phyloP scores from a whole-genome alignment of 306 rosid species.

The Comarum palustre region DNA sequence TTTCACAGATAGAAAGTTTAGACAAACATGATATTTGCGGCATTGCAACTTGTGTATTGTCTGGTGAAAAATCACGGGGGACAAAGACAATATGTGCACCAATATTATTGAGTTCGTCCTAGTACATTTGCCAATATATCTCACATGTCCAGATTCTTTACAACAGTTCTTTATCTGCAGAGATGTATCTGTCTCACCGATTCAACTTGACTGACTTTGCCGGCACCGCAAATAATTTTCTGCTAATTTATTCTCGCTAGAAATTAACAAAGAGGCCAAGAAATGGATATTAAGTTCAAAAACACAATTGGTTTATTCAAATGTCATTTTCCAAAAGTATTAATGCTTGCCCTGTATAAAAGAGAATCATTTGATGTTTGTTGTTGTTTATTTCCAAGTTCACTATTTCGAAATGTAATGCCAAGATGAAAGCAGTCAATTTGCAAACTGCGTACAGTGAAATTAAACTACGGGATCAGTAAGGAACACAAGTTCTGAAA shows the following conservation, averaged over 20 bases:
- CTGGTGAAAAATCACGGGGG: conserved; percentile 1
- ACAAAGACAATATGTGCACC: not conserved
- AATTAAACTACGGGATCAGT: not conserved
- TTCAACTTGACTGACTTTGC: not conserved
- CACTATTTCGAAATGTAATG: not conserved
- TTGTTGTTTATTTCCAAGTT: not conserved
- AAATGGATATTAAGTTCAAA: not conserved
- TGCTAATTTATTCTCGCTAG: not conserved
- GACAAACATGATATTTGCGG: not conserved
- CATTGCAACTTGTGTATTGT: conserved; percentile 4
- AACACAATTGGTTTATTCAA: not conserved
- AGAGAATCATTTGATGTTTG: not conserved
- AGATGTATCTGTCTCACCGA: not conserved
- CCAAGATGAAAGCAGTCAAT: not conserved
- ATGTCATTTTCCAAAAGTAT: not conserved
- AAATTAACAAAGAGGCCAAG: not conserved
- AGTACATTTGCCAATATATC: not conserved
- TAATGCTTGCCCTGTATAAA: not conserved
- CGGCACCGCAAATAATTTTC: not conserved
- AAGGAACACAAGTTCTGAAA: not conserved
- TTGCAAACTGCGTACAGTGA: not conserved
- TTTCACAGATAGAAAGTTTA: not conserved
- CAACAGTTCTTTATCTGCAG: not conserved
- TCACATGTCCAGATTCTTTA: conserved; percentile 4
- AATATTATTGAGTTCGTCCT: not conserved